These are phyloP conservation scores for Letharia columbiana DNA, from an alignment of 495 filamentous ascomycete genomes.

Conservation along the genomic window DNA sequence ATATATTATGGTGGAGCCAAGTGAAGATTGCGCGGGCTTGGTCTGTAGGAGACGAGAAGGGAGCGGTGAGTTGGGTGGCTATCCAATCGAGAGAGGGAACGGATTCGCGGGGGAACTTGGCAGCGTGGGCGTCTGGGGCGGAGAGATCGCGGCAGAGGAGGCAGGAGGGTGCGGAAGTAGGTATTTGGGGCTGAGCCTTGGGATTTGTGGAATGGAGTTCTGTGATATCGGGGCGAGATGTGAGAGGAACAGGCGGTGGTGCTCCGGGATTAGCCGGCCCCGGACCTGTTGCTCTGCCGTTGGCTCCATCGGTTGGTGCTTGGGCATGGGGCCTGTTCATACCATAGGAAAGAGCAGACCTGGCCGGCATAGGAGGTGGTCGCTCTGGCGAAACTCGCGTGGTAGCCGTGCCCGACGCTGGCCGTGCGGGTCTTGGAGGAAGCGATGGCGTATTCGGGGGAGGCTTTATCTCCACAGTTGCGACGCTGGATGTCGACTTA, in stretches of 20 bases:
- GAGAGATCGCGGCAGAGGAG: slow-evolving; percentile 83
- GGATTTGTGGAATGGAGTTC: slow-evolving; percentile 49
- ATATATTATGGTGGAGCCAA: slow-evolving; percentile 91
- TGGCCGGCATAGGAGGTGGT: slow-evolving; percentile 27
- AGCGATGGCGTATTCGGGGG: slow-evolving; percentile 25
- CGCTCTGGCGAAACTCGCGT: slow-evolving; percentile 34
- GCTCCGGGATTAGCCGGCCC: slow-evolving; percentile 17
- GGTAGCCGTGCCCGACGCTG: slow-evolving; percentile 6
- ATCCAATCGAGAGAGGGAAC: slow-evolving; percentile 52
- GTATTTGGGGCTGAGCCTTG: slow-evolving; percentile 25
- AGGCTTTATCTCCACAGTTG: slow-evolving; percentile 15
- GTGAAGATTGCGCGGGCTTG: slow-evolving; percentile 89
- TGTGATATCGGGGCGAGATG: slow-evolving; percentile 50
- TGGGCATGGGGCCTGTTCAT: slow-evolving; percentile 27
- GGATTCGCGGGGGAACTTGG: slow-evolving; percentile 58
- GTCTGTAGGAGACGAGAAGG: slow-evolving; percentile 74
- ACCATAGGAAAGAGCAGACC: slow-evolving; percentile 36
- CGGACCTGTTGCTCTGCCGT: slow-evolving; percentile 12
- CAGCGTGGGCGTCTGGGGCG: slow-evolving; percentile 66
- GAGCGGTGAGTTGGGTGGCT: slow-evolving; percentile 63
- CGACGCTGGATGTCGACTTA: slow-evolving; percentile 19
- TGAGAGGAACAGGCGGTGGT: slow-evolving; percentile 49
- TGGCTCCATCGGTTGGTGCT: slow-evolving; percentile 14
- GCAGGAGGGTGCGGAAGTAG: slow-evolving; percentile 41
- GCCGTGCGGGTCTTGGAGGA: slow-evolving; percentile 26